phyloP scores from a whole-genome alignment of 2,329 filamentous ascomycete species.

The Diaporthe capsici region DNA sequence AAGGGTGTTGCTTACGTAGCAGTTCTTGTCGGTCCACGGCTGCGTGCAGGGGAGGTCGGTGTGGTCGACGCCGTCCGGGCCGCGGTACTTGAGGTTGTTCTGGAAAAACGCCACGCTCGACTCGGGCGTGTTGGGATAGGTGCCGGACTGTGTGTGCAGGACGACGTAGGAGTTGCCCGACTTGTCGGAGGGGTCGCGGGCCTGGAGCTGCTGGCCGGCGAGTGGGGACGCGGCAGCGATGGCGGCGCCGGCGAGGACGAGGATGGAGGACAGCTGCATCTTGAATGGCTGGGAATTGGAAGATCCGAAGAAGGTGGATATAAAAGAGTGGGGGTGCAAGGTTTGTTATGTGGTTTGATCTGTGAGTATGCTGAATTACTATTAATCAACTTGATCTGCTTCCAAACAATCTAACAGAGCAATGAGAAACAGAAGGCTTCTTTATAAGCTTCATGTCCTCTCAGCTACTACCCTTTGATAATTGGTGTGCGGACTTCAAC shows the following conservation, averaged over 20 bases:
- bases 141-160: background rate
- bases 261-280: slow-evolving; percentile 8
- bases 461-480: background rate
- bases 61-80: slow-evolving; percentile 10
- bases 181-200: slow-evolving; percentile 5
- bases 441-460: background rate
- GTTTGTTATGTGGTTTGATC: background rate
- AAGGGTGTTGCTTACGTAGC: background rate
- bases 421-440: background rate
- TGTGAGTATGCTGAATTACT: background rate
- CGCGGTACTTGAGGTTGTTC: background rate
- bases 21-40: slow-evolving; percentile 15
- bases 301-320: background rate
- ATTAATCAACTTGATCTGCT: background rate
- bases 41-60: slow-evolving; percentile 8
- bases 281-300: background rate
- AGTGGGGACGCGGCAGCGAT: slow-evolving; percentile 13
- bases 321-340: background rate
- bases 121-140: background rate
- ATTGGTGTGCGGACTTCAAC: background rate
- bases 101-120: background rate
- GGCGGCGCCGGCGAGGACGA: slow-evolving; percentile 4
- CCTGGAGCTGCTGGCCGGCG: slow-evolving; percentile 2
- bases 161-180: slow-evolving; percentile 23
- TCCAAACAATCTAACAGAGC: background rate